phyloP scores from a whole-genome alignment of 345 rosid species.

The Angophora floribunda region DNA sequence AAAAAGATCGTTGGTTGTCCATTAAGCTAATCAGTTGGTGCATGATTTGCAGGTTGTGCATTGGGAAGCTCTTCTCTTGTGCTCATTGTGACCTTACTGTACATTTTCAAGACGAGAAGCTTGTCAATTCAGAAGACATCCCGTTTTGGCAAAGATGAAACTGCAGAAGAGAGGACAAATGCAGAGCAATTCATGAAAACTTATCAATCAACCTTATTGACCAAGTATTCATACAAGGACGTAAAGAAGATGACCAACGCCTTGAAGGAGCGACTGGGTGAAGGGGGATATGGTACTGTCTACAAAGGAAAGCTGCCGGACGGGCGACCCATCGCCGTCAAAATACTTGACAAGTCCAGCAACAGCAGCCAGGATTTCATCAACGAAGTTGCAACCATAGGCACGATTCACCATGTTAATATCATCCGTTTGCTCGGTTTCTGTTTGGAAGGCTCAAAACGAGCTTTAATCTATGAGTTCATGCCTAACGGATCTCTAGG shows the following conservation, averaged over 20 bases:
- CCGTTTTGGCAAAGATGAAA: not conserved
- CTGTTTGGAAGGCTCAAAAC: conserved; percentile 5
- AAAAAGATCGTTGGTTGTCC: not conserved
- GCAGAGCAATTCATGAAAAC: conserved; percentile 15
- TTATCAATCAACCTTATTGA: conserved; percentile 12
- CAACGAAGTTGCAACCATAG: conserved; percentile 16
- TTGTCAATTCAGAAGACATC: not conserved
- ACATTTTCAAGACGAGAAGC: conserved; percentile 1
- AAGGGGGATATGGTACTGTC: conserved; percentile 14
- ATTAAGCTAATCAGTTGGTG: not conserved
- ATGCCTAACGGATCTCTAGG: conserved; percentile 19
- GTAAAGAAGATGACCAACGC: conserved; percentile 9
- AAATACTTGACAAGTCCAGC: conserved; percentile 1
- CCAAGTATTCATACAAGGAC: conserved; percentile 8
- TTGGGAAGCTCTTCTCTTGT: conserved; percentile 4
- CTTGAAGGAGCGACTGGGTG: conserved; percentile 11
- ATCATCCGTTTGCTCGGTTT: conserved; percentile 14
- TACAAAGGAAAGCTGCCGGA: conserved; percentile 9
- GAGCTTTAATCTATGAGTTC: conserved; percentile 11
- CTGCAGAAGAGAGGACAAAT: conserved; percentile 2
- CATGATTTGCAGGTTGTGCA: conserved; percentile 10
- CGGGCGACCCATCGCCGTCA: conserved; percentile 6
- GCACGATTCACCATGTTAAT: conserved; percentile 17
- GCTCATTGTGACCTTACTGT: not conserved
- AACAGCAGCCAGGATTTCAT: not conserved